These are phyloP conservation scores for Magnaporthiopsis rhizophila DNA, from an alignment of 2,329 filamentous ascomycete species.

Conservation along the genomic window DNA sequence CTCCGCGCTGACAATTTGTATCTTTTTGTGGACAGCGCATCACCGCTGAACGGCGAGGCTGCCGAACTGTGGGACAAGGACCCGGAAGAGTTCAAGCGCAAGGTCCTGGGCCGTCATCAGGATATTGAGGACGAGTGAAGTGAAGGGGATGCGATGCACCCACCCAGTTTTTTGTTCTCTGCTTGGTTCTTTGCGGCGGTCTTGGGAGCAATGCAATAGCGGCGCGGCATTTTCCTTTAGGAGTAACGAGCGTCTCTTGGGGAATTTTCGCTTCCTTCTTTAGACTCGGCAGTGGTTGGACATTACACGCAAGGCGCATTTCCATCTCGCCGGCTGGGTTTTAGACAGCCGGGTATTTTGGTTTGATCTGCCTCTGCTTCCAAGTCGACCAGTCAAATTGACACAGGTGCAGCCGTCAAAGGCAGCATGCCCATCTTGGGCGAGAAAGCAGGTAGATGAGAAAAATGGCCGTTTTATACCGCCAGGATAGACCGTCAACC, in stretches of 20 bases:
- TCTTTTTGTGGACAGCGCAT: constrained; percentile 51
- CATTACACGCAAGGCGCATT: constrained; percentile 14
- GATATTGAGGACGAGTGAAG: constrained; percentile 58
- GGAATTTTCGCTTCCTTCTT: constrained; percentile 1
- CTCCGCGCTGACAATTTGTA: not conserved
- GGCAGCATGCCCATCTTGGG: not conserved
- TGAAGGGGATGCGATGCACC: not conserved
- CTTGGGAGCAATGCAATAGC: not conserved
- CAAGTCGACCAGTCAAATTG: not conserved
- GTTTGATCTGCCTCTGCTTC: not conserved
- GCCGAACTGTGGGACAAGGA: constrained; percentile 94
- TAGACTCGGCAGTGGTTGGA: constrained; percentile 8
- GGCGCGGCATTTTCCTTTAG: constrained; percentile 17
- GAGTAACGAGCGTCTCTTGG: constrained; percentile 3
- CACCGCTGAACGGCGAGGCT: constrained; percentile 90
- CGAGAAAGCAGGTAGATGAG: not conserved
- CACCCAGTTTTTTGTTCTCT: not conserved
- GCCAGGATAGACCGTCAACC: not conserved
- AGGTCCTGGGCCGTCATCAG: constrained; percentile 54
- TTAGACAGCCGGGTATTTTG: not conserved
- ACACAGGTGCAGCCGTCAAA: not conserved
- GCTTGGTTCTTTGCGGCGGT: not conserved
- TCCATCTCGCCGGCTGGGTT: not conserved
- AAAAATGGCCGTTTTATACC: not conserved
- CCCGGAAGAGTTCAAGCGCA: constrained; percentile 76